Evolutionary conservation across 2,329 filamentous ascomycete species (phyloP), one percentile per base, ranked within the genome.

Genomic region (Apiospora saccharicola): DNA sequence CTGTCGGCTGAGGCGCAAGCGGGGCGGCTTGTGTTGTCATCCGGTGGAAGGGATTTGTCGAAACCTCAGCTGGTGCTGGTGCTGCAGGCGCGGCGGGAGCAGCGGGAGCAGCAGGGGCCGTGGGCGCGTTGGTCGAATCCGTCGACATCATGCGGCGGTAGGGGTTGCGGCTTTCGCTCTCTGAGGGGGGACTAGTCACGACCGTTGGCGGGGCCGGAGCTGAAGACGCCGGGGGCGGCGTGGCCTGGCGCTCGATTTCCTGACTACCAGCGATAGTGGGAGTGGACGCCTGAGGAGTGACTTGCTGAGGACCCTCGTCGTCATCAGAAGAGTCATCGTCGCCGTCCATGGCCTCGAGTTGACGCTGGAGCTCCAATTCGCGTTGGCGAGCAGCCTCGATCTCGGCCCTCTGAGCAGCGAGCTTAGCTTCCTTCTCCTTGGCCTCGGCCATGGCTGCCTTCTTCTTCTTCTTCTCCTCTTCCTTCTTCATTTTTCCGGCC

Each of bases 31-130:
- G 90, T 6, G 93, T 90, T 6, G 93, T 90, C 80, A 97, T 90
- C 72, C 95, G 93, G 82, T 97, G 94, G 90, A 98, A 99, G 5
- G 96, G 96, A 80, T 99, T 99, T 13, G 94, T 98, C n/a, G 94
- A 95, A 34, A 89, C 87, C 67, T 91, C 88, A 46, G 77, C 79
- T 67, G 81, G 80, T 41, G 80, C 81, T 34, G 82, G 80, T 41
- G 80, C 81, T 34, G 82, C 67, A 14, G 81, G 24, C 82, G 80
- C 49, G 3, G 13, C 49, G 22, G 85, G 80, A 22, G 83, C 80
- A 68, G 86, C 79, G 30, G 86, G 79, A 43, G 86, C 81, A 22
- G 85, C 84, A 70, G 84, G 82, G 74, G 83, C 83, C 75, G 85
- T 79, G 43, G 84, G 78, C 19, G 82, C 77, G 51, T 83, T 80